Conservation (phyloP, 305 asterid species). For the Lippia alba region DNA sequence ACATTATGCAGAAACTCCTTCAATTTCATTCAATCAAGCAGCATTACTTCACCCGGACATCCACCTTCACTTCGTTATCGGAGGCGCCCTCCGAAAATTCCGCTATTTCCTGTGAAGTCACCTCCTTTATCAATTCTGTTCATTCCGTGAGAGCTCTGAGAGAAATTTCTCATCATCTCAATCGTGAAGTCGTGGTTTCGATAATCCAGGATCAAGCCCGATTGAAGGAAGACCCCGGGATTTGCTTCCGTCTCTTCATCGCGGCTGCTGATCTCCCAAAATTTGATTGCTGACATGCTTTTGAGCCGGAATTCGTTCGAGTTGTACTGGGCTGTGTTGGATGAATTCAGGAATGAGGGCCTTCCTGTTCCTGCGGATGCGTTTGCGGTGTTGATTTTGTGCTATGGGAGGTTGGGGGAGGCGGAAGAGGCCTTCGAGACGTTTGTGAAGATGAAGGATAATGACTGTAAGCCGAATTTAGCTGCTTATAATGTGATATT, state of each 20-base stretch:
- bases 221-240: constrained; percentile 43
- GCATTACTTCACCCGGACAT: neutral
- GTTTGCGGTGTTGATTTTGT: constrained; percentile 67
- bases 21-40: constrained; percentile 39
- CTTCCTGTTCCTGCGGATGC: constrained; percentile 51
- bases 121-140: constrained; percentile 45
- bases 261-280: constrained; percentile 58
- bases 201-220: constrained; percentile 46
- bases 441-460: constrained; percentile 74
- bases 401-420: constrained; percentile 64
- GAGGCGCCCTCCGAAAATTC: constrained; percentile 28
- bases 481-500: constrained; percentile 66
- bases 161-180: constrained; percentile 45
- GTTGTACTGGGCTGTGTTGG: constrained; percentile 72
- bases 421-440: constrained; percentile 80
- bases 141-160: constrained; percentile 54
- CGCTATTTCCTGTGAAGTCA: constrained; percentile 47
- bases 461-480: constrained; percentile 66
- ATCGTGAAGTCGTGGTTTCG: constrained; percentile 49
- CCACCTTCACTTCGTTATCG: too few species aligned
- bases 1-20: constrained; percentile 44
- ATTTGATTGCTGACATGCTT: constrained; percentile 58
- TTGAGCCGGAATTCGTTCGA: constrained; percentile 44
- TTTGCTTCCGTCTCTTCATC: constrained; percentile 63
- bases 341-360: constrained; percentile 50